Conservation (phyloP, 805 yeast species). For the Kodamaea restingae region DNA sequence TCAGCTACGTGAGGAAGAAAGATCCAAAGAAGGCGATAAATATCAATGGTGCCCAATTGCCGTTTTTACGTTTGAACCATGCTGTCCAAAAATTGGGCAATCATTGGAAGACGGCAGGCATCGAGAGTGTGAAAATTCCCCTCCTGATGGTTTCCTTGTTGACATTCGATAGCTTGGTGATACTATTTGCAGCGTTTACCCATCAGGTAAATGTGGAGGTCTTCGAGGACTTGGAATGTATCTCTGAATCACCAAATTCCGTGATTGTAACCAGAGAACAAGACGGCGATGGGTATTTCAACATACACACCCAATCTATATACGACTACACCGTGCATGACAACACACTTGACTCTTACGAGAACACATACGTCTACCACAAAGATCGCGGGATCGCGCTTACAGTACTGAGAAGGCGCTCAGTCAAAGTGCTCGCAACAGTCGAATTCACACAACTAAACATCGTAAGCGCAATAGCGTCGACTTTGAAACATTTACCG, state of each 20-base stretch:
- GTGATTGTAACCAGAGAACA: not conserved
- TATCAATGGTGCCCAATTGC: constrained; percentile 18
- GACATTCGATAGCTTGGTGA: constrained; percentile 33
- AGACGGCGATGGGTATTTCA: not conserved
- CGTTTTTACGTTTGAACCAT: constrained; percentile 24
- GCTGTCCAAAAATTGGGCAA: constrained; percentile 20
- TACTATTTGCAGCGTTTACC: constrained; percentile 43
- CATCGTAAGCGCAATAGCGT: constrained; percentile 50
- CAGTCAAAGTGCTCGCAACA: constrained; percentile 14
- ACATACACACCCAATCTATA: constrained; percentile 1
- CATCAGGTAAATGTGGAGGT: constrained; percentile 23
- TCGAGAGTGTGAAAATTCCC: constrained; percentile 23
- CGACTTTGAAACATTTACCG: constrained; percentile 47
- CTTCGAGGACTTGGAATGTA: constrained; percentile 3
- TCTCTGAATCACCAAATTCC: not conserved
- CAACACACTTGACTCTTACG: constrained; percentile 14
- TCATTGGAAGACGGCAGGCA: constrained; percentile 10
- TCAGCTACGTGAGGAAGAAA: constrained; percentile 19
- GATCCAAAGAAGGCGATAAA: constrained; percentile 18
- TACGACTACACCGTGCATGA: constrained; percentile 6
- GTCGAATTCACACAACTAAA: constrained; percentile 46
- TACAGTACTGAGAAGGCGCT: constrained; percentile 17
- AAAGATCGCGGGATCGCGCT: constrained; percentile 39
- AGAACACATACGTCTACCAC: constrained; percentile 27
- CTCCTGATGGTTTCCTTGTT: constrained; percentile 18